A percentile compares a stretch with the other conserved stretches of the same genome.
Conservation (phyloP, 495 filamentous ascomycete species). For the Xylaria curta region DNA sequence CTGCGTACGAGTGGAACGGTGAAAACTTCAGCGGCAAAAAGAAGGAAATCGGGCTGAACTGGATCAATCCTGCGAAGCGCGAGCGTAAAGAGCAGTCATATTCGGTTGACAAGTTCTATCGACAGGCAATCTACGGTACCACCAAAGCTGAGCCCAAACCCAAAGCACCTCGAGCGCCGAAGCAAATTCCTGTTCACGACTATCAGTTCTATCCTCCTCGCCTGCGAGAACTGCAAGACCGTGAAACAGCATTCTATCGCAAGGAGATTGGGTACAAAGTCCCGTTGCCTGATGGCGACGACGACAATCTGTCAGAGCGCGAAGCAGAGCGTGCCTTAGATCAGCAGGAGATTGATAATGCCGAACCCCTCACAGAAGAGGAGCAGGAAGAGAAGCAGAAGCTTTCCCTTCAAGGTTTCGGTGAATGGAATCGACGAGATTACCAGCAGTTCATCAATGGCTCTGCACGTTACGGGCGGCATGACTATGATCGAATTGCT, state of each 20-base stretch:
- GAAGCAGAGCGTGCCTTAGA: conserved; percentile 88
- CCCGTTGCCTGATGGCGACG: conserved; percentile 80
- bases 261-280: conserved; percentile 96
- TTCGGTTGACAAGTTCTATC: conserved; percentile 98
- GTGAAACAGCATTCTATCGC: conserved; percentile 93
- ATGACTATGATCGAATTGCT: conserved; percentile 81
- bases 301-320: conserved; percentile 81
- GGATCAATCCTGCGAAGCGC: conserved; percentile 99
- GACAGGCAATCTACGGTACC: conserved; percentile 73
- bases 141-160: conserved; percentile 90
- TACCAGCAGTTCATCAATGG: conserved; percentile 98
- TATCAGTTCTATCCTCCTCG: conserved; percentile 93
- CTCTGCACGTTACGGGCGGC: conserved; percentile 87
- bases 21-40: conserved; percentile 90
- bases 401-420: conserved; percentile 85
- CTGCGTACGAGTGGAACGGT: conserved; percentile 98
- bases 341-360: conserved; percentile 91
- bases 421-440: conserved; percentile 93
- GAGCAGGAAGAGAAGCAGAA: conserved; percentile 83
- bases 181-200: conserved; percentile 89
- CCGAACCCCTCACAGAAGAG: conserved; percentile 85
- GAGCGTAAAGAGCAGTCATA: conserved; percentile 98
- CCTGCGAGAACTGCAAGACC: conserved; percentile 88
- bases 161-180: conserved; percentile 93
- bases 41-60: conserved; percentile 92